Evolutionary conservation across 768 basidiomycete genomes (phyloP).

Genomic region (Gloeostereum incarnatum): DNA sequence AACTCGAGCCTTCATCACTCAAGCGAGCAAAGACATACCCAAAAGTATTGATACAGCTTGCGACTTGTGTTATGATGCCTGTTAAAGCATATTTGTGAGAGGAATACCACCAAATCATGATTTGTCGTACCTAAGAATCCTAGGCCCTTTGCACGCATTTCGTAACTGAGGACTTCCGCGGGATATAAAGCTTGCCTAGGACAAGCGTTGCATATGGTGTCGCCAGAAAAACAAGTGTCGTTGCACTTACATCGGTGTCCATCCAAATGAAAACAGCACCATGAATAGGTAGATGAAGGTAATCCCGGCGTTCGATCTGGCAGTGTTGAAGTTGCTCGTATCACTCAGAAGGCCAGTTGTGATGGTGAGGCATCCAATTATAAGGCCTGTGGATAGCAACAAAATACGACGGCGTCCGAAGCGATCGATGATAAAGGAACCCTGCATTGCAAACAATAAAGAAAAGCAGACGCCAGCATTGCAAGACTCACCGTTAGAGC

Average conservation of each 20-base stretch:
- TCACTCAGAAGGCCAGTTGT: slow-evolving; percentile 35
- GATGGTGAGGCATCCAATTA: slow-evolving; percentile 32
- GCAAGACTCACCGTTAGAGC: slow-evolving; percentile 20
- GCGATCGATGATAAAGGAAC: slow-evolving; percentile 36
- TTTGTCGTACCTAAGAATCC: slow-evolving; percentile 32
- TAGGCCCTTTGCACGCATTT: slow-evolving; percentile 43
- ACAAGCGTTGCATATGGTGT: slow-evolving; percentile 2
- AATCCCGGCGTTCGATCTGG: slow-evolving; percentile 40
- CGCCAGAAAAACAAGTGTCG: not conserved
- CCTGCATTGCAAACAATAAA: slow-evolving; percentile 15
- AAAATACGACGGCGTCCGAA: slow-evolving; percentile 38
- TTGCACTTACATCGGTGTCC: slow-evolving; percentile 38
- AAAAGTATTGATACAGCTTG: slow-evolving; percentile 41
- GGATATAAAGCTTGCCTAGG: slow-evolving; percentile 43
- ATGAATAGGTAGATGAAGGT: slow-evolving; percentile 41
- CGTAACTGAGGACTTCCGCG: slow-evolving; percentile 40
- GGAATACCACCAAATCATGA: not conserved
- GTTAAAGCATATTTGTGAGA: too few relatives aligned
- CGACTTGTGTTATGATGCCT: slow-evolving; percentile 29
- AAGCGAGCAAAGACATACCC: slow-evolving; percentile 27
- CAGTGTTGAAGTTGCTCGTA: slow-evolving; percentile 16
- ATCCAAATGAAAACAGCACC: slow-evolving; percentile 46
- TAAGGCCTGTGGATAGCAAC: slow-evolving; percentile 25
- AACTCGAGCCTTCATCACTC: not conserved
- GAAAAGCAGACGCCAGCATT: slow-evolving; percentile 16